Evolutionary conservation across 2,329 filamentous ascomycete species (phyloP).

Genomic region (Microthyrium microscopicum): DNA sequence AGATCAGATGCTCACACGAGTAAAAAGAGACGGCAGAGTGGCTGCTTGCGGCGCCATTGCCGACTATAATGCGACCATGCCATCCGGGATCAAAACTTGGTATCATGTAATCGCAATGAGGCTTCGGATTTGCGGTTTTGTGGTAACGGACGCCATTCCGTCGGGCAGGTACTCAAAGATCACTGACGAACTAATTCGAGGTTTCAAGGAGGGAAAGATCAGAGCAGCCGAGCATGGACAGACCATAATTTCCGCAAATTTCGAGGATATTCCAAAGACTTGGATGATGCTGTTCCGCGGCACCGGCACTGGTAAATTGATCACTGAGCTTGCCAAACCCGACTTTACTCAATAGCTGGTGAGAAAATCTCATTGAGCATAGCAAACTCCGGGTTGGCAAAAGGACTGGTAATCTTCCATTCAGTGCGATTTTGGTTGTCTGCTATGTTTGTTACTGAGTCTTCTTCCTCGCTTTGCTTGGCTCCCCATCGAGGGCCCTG

Average conservation of each 20-base stretch:
- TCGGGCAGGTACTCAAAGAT: neutral
- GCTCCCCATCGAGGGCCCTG: no score
- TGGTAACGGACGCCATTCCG: constrained; percentile 1
- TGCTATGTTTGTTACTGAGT: no score
- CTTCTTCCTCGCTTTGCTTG: no score
- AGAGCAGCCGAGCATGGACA: constrained; percentile 1
- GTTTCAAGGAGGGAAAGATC: constrained; percentile 1
- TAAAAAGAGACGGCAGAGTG: constrained; percentile 2
- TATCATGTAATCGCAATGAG: constrained; percentile 5
- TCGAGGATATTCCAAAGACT: constrained; percentile 5
- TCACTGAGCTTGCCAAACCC: neutral
- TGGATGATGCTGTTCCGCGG: constrained; percentile 3
- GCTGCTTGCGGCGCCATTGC: constrained; percentile 4
- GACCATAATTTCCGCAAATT: neutral
- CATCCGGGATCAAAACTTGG: constrained; percentile 2
- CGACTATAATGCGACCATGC: neutral
- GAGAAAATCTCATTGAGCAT: no score
- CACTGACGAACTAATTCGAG: neutral
- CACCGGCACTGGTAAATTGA: constrained; percentile 1
- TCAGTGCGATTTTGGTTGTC: no score
- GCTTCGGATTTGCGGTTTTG: constrained; percentile 2
- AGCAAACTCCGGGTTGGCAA: no score
- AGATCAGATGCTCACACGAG: constrained; percentile 3
- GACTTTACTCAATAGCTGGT: neutral
- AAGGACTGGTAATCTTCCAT: no score